Percentiles rank a stretch among this genome's conserved stretches.
Evolutionary conservation across 495 filamentous ascomycete species (phyloP).

Genomic region (Neurospora hispaniola): DNA sequence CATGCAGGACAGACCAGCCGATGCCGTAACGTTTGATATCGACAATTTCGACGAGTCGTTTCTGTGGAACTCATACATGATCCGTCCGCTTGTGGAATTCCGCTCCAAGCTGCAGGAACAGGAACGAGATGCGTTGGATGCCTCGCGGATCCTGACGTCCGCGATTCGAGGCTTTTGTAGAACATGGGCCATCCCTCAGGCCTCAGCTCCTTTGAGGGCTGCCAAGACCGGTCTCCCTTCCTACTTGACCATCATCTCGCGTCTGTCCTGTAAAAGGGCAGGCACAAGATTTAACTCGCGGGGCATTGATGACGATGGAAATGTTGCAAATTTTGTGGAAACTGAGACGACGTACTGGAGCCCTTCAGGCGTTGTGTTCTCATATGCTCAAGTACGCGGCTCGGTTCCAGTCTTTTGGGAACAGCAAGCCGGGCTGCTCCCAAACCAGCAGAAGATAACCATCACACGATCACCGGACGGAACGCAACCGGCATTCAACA

Average conservation of each 20-base stretch:
- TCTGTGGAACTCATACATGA: constrained; percentile 98
- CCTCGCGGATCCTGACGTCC: constrained; percentile 79
- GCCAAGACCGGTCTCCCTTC: constrained; percentile 66
- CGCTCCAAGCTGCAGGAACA: constrained; percentile 62
- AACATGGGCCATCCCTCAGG: constrained; percentile 68
- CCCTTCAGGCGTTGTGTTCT: constrained; percentile 67
- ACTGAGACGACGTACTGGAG: constrained; percentile 64
- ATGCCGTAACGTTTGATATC: constrained; percentile 59
- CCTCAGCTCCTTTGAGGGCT: constrained; percentile 40
- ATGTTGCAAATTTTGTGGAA: constrained; percentile 82
- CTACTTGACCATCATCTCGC: constrained; percentile 77
- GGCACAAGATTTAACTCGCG: constrained; percentile 93
- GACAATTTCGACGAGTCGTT: constrained; percentile 81
- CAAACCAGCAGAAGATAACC: constrained; percentile 89
- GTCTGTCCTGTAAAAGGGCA: constrained; percentile 81
- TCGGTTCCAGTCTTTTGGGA: constrained; percentile 98
- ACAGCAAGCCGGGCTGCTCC: constrained; percentile 75
- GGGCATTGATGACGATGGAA: constrained; percentile 93
- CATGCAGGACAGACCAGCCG: constrained; percentile 67
- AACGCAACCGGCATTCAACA: constrained; percentile 89
- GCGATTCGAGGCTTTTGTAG: constrained; percentile 87
- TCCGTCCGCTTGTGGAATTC: constrained; percentile 80
- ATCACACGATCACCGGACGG: constrained; percentile 83
- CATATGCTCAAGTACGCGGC: constrained; percentile 85
- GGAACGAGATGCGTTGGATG: constrained; percentile 67